These are phyloP conservation scores for Gloeostereum incarnatum DNA, from an alignment of 768 basidiomycete genomes.

Conservation along the genomic window DNA sequence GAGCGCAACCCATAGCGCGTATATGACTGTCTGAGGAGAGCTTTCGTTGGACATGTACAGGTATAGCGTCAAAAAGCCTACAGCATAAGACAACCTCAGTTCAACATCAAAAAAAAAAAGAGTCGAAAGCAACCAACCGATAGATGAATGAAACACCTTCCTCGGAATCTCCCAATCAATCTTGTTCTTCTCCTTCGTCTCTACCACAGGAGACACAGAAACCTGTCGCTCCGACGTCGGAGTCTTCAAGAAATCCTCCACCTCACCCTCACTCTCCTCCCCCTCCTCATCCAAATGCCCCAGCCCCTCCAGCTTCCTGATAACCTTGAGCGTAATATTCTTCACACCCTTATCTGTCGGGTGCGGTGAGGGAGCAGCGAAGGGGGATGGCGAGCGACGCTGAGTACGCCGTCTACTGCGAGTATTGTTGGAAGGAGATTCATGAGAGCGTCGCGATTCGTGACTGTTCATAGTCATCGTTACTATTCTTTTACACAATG, in stretches of 20 bases:
- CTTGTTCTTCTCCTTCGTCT: slow-evolving; percentile 15
- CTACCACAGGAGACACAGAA: slow-evolving; percentile 5
- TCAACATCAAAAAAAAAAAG: background rate
- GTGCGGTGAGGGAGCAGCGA: background rate
- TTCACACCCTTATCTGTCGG: slow-evolving; percentile 25
- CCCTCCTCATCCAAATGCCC: slow-evolving; percentile 32
- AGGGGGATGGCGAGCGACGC: slow-evolving; percentile 1
- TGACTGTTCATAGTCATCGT: too few species aligned
- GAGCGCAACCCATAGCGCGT: slow-evolving; percentile 56
- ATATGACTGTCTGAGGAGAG: slow-evolving; percentile 41
- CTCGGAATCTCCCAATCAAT: slow-evolving; percentile 89
- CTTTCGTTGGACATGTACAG: slow-evolving; percentile 45
- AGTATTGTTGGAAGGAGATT: too few species aligned
- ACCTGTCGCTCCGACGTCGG: slow-evolving; percentile 9
- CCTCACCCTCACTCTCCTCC: slow-evolving; percentile 18
- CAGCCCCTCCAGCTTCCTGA: slow-evolving; percentile 36
- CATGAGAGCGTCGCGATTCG: too few species aligned
- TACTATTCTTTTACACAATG: too few species aligned
- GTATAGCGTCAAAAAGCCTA: slow-evolving; percentile 57
- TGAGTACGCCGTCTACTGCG: too few species aligned
- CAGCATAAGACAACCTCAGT: slow-evolving; percentile 6
- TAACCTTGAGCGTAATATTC: slow-evolving; percentile 39
- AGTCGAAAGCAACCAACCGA: slow-evolving; percentile 44
- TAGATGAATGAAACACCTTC: slow-evolving; percentile 81
- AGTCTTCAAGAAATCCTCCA: slow-evolving; percentile 14